Conservation (phyloP, 139 green algal species). For the Eudorina sp. region DNA sequence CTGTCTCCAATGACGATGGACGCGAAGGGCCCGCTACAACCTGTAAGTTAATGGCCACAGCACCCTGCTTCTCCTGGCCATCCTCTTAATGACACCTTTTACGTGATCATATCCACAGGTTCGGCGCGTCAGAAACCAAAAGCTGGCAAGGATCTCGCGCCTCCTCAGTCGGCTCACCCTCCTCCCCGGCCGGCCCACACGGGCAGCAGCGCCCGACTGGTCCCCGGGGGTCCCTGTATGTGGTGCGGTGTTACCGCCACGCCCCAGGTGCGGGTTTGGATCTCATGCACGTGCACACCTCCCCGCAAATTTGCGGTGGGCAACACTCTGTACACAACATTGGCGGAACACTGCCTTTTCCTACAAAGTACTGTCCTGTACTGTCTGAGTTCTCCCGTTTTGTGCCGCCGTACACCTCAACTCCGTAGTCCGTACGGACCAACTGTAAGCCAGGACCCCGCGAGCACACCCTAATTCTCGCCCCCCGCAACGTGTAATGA, state of each 20-base stretch:
- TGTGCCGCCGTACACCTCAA: too few species aligned
- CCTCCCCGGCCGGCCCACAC: background rate
- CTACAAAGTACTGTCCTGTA: too few species aligned
- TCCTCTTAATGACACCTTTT: background rate
- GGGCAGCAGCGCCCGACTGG: slow-evolving; percentile 25
- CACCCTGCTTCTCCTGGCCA: background rate
- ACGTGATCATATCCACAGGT: background rate
- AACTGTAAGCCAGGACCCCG: too few species aligned
- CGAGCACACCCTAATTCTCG: too few species aligned
- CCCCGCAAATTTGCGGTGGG: too few species aligned
- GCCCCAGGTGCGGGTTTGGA: slow-evolving; percentile 14
- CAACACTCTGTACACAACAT: too few species aligned
- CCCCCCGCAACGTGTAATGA: too few species aligned
- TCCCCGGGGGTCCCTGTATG: slow-evolving; percentile 24
- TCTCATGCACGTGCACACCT: too few species aligned
- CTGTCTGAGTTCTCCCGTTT: too few species aligned
- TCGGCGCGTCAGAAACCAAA: background rate
- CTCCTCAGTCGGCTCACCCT: background rate
- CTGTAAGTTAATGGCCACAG: background rate
- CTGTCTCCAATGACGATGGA: background rate
- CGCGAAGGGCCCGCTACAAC: background rate
- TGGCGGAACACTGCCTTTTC: too few species aligned
- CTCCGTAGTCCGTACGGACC: too few species aligned
- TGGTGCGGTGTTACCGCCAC: slow-evolving; percentile 26
- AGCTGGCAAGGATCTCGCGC: background rate